phyloP scores from a whole-genome alignment of 805 yeast genomes.

The Hanseniaspora vineae region DNA sequence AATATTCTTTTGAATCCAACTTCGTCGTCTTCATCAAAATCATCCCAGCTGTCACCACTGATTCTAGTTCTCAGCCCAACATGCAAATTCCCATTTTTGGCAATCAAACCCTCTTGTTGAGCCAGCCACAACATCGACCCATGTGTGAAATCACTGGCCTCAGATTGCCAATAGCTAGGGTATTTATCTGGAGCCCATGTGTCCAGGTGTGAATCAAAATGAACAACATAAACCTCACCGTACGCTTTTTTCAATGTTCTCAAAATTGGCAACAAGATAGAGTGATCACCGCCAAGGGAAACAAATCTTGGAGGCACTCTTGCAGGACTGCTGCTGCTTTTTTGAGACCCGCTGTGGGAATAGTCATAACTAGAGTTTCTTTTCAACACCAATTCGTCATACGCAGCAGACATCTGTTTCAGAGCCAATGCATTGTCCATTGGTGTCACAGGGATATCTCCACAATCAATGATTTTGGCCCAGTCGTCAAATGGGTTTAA shows the following conservation, averaged over 20 bases:
- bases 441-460: slow-evolving; percentile 57
- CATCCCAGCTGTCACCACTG: slow-evolving; percentile 40
- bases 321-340: too few species aligned
- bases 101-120: slow-evolving; percentile 47
- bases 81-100: slow-evolving; percentile 46
- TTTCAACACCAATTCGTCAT: slow-evolving; percentile 35
- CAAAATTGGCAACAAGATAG: slow-evolving; percentile 59
- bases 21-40: slow-evolving; percentile 50
- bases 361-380: slow-evolving; percentile 12
- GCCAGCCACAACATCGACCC: slow-evolving; percentile 87
- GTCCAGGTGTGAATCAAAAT: slow-evolving; percentile 78
- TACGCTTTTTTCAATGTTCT: slow-evolving; percentile 47
- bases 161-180: slow-evolving; percentile 46
- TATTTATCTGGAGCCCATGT: slow-evolving; percentile 69
- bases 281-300: slow-evolving; percentile 77
- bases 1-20: slow-evolving; percentile 60
- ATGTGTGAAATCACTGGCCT: slow-evolving; percentile 53
- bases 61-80: slow-evolving; percentile 69
- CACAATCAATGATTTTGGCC: slow-evolving; percentile 50
- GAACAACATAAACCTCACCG: slow-evolving; percentile 62
- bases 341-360: too few species aligned
- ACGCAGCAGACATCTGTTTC: slow-evolving; percentile 45
- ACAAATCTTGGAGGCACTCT: slow-evolving; percentile 45
- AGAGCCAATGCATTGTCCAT: slow-evolving; percentile 53
- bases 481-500: slow-evolving; percentile 44